A percentile compares a stretch with the other conserved stretches of the same genome.
These are phyloP conservation scores for Volvox reticuliferus DNA, from an alignment of 139 green algal genomes.

Conservation along the genomic window DNA sequence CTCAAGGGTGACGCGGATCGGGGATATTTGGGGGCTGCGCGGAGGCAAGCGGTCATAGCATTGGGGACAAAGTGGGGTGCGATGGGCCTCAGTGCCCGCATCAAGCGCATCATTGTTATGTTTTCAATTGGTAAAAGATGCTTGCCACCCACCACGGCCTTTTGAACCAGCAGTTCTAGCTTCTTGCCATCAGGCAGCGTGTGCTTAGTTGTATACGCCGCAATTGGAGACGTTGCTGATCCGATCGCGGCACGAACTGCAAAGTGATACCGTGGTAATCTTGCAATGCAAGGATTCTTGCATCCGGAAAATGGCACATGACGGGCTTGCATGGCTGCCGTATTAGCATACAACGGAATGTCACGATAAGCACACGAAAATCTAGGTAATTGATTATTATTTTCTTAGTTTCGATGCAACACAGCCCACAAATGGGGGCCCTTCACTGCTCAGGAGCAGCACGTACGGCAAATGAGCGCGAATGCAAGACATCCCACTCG, in stretches of 20 bases:
- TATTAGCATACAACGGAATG: too few species aligned
- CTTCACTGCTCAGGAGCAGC: too few species aligned
- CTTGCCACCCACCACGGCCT: not conserved
- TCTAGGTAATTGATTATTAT: too few species aligned
- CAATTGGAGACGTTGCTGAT: not conserved
- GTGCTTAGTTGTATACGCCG: not conserved
- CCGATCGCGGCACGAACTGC: not conserved
- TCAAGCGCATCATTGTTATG: not conserved
- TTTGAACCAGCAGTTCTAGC: conserved; percentile 35
- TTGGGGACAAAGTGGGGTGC: not conserved
- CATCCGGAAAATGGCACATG: not conserved
- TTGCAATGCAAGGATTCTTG: not conserved
- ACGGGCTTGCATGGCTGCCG: not conserved
- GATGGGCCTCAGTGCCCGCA: not conserved
- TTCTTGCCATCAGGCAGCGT: conserved; percentile 40
- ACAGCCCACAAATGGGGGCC: too few species aligned
- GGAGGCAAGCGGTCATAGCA: too few species aligned
- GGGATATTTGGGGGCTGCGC: too few species aligned
- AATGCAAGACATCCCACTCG: too few species aligned
- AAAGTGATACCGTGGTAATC: not conserved
- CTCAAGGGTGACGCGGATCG: too few species aligned
- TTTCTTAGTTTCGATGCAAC: too few species aligned
- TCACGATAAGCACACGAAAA: too few species aligned
- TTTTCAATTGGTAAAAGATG: not conserved
- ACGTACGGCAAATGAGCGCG: too few species aligned